These are phyloP conservation scores for Candida germanica DNA, from an alignment of 805 yeast genomes.

Conservation along the genomic window DNA sequence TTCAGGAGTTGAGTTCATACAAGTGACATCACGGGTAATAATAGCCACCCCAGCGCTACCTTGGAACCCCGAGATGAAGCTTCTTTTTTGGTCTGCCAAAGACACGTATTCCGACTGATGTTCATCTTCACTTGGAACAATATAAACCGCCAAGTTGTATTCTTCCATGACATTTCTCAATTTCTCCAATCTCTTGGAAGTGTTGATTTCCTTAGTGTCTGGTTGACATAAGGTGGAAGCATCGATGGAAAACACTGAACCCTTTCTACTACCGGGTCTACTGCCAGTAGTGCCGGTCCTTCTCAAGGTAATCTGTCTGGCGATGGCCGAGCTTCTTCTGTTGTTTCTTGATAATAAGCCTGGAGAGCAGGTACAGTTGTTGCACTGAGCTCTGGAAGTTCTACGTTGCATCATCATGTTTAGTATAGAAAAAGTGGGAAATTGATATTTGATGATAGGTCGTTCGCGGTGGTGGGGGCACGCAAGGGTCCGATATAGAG, in stretches of 20 bases:
- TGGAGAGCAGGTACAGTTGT: constrained; percentile 81
- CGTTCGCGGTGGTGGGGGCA: too few species aligned
- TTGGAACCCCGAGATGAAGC: constrained; percentile 56
- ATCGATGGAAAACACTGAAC: constrained; percentile 41
- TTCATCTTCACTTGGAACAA: constrained; percentile 60
- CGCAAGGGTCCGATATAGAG: too few species aligned
- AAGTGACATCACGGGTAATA: constrained; percentile 50
- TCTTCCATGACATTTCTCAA: constrained; percentile 56
- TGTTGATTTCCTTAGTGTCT: constrained; percentile 52
- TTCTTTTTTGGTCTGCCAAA: constrained; percentile 50
- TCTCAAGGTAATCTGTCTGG: constrained; percentile 37
- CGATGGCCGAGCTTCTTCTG: constrained; percentile 54
- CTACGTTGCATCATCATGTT: constrained; percentile 20
- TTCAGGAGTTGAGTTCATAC: constrained; percentile 51
- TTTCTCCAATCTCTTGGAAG: constrained; percentile 57
- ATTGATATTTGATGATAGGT: too few species aligned
- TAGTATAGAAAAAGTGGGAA: too few species aligned
- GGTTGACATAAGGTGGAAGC: constrained; percentile 41
- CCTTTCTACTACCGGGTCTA: constrained; percentile 32
- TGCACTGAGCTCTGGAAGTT: constrained; percentile 48
- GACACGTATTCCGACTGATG: constrained; percentile 65
- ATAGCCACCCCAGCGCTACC: constrained; percentile 64
- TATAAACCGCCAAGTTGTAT: constrained; percentile 49
- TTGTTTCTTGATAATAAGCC: constrained; percentile 69
- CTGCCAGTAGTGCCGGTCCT: constrained; percentile 25